phyloP scores from a whole-genome alignment of 768 basidiomycete species.

The Phlebiopsis gigantea region DNA sequence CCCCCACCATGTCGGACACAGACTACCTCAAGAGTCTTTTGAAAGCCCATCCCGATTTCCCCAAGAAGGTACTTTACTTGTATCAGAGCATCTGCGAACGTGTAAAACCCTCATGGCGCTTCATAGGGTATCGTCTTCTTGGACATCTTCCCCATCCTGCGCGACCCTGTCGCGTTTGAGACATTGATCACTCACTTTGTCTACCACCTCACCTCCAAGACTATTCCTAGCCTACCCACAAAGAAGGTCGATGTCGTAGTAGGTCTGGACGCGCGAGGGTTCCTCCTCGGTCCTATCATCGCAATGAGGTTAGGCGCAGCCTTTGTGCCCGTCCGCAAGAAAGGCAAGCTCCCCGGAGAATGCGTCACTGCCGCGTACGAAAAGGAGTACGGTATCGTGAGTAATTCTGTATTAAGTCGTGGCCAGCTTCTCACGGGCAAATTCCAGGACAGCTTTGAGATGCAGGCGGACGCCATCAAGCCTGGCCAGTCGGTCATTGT shows the following conservation, averaged over 20 bases:
- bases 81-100: neutral
- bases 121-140: constrained; percentile 82
- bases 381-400: constrained; percentile 90
- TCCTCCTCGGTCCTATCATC: constrained; percentile 89
- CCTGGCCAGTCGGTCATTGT: constrained; percentile 82
- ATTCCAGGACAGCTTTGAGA: constrained; percentile 88
- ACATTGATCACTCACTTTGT: constrained; percentile 85
- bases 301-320: constrained; percentile 88
- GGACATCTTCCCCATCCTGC: constrained; percentile 92
- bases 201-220: constrained; percentile 79
- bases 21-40: constrained; percentile 62
- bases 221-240: constrained; percentile 51
- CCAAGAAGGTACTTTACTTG: constrained; percentile 65
- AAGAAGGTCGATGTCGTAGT: constrained; percentile 89
- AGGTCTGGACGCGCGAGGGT: constrained; percentile 93
- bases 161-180: constrained; percentile 83
- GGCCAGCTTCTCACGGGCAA: neutral
- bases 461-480: constrained; percentile 83
- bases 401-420: constrained; percentile 20
- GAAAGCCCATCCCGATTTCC: constrained; percentile 69
- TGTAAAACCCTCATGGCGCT: neutral
- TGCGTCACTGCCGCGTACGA: constrained; percentile 71
- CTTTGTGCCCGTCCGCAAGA: constrained; percentile 94
- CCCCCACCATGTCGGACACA: constrained; percentile 62
- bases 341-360: constrained; percentile 89